Conservation (phyloP, 176 grass and related monocot genomes). For the Dactylis glomerata region DNA sequence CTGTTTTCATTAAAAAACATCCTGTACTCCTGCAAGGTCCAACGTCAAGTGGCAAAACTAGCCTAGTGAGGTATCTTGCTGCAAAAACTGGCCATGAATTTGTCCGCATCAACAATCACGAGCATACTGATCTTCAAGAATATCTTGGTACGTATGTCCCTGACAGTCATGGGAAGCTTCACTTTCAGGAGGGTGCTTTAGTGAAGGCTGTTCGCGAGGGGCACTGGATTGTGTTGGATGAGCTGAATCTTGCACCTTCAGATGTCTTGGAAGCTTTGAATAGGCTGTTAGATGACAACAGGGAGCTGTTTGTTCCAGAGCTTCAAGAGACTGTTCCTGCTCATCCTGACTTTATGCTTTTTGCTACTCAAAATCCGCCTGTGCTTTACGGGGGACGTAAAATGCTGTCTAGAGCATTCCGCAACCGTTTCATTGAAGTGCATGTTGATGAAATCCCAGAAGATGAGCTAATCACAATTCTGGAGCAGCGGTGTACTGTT, state of each 20-base stretch:
- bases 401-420: conserved; percentile 90
- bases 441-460: conserved; percentile 98
- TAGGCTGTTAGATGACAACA: conserved; percentile 91
- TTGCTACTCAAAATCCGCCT: conserved; percentile 95
- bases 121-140: conserved; percentile 98
- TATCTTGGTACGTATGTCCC: conserved; percentile 89
- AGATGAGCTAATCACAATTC: conserved; percentile 66
- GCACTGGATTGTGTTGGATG: conserved; percentile 97
- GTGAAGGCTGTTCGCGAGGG: conserved; percentile 93
- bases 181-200: conserved; percentile 91
- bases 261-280: conserved; percentile 99
- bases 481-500: conserved; percentile 59
- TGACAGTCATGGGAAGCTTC: conserved; percentile 71
- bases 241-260: conserved; percentile 96
- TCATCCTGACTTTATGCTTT: conserved; percentile 97
- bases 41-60: conserved; percentile 97
- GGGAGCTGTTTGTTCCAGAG: conserved; percentile 92
- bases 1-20: conserved; percentile 86
- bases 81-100: conserved; percentile 84
- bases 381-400: conserved; percentile 87
- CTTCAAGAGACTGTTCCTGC: conserved; percentile 78
- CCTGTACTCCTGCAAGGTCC: conserved; percentile 95
- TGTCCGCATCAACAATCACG: conserved; percentile 97
- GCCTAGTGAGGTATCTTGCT: conserved; percentile 84
- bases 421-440: conserved; percentile 92